A percentile compares a stretch with the other conserved stretches of the same genome.
phyloP scores from a whole-genome alignment of 2,329 filamentous ascomycete species.

The Triangularia setosa region DNA sequence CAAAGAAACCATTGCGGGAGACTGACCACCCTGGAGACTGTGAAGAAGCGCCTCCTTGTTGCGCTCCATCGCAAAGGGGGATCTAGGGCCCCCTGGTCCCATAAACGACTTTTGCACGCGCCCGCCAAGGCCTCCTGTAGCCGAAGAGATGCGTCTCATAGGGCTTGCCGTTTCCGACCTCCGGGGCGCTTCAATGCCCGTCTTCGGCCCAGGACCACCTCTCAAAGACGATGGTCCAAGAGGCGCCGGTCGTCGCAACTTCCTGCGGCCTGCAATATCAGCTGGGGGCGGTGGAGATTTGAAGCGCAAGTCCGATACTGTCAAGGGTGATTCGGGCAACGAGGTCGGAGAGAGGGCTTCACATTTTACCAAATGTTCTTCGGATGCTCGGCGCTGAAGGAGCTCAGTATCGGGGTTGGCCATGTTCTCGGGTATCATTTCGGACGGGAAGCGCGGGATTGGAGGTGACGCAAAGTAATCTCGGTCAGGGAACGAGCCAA shows the following conservation, averaged over 20 bases:
- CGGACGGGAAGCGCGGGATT: conserved; percentile 20
- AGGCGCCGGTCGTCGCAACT: conserved; percentile 46
- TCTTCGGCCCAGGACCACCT: conserved; percentile 42
- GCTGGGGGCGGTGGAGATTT: conserved; percentile 48
- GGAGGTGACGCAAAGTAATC: conserved; percentile 20
- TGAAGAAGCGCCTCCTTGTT: conserved; percentile 41
- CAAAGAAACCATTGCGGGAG: conserved; percentile 39
- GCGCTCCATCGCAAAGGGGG: conserved; percentile 42
- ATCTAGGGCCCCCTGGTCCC: conserved; percentile 35
- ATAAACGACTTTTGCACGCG: conserved; percentile 40
- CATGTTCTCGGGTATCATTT: conserved; percentile 19
- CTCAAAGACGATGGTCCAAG: conserved; percentile 45
- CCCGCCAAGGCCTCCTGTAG: conserved; percentile 40
- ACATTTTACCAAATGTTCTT: conserved; percentile 23
- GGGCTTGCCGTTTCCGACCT: conserved; percentile 44
- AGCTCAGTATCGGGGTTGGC: conserved; percentile 7
- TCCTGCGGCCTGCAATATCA: conserved; percentile 53
- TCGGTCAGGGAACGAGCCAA: conserved; percentile 17
- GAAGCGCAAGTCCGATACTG: conserved; percentile 36
- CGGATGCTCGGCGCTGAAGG: conserved; percentile 10
- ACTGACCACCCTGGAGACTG: conserved; percentile 40
- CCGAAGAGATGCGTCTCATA: conserved; percentile 53
- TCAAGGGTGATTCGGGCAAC: conserved; percentile 29
- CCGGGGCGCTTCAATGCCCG: conserved; percentile 44
- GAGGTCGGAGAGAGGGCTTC: conserved; percentile 32